Evolutionary conservation across 192 early-diverging fungal genomes (phyloP), one percentile per base, ranked within the genome.

Genomic region (Coemansia sp.): DNA sequence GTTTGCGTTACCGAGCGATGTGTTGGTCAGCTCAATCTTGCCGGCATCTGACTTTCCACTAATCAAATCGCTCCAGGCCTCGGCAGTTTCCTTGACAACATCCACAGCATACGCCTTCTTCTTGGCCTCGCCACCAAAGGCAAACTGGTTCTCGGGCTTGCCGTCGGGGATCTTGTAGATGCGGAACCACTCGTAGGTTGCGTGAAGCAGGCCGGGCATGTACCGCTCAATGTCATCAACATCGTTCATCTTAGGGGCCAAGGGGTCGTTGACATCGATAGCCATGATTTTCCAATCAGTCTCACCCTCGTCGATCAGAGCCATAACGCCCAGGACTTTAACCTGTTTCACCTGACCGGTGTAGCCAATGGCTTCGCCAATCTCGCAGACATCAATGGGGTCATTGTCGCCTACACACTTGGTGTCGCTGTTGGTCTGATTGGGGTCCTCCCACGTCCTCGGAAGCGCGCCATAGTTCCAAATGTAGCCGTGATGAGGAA

Each of bases 151-250:
- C 86, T 97, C 95, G 62, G 94, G 94, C 89, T 98, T 98, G 71
- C 95, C 96, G 87, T 99, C 96, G 60, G 97, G 97, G 76, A 98
- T 98, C 86, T 99, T 98, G 93, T 99, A 98, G 86, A 97, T 96
- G 78, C 95, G 92, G 95, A 99, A 99, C 96, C 96, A 99, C 84
- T 98, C 96, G 84, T 97, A 95, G 54, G 94, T 96, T 42, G 96
- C 97, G 57, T 93, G 90, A 59, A 99, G 82, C 30, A 98, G 87
- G 59, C 97, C 97, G 53, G 97, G 97, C 70, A 97, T 85, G 85
- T 95, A 93, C 68, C 89, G 93, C 86, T 98, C 94, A 75, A 99
- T 95, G 82, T 99, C 97, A 81, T 98, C 96, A 82, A 99, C 93
- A 76, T 99, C 91, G 85, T 97, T 96, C 68, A 99, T 87, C 87